Conservation (phyloP, 1,284 basidiomycete species). For the Sporisorium scitamineum region DNA sequence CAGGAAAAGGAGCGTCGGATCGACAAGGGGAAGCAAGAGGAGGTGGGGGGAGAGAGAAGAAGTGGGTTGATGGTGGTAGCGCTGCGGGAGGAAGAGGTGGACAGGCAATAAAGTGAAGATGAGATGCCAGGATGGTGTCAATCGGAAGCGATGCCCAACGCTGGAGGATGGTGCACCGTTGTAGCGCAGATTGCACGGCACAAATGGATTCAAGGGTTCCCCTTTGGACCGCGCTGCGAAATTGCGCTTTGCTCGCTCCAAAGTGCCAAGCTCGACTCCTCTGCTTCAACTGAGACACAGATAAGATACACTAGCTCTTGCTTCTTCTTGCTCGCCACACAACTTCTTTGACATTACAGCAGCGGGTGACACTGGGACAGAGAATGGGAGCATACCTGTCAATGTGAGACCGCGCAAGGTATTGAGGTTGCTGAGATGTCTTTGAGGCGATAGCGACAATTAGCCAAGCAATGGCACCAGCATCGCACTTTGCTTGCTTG, state of each 20-base stretch:
- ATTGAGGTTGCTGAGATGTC: background rate
- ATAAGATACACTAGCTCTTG: background rate
- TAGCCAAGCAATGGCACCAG: conserved; percentile 11
- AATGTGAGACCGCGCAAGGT: background rate
- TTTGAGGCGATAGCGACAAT: background rate
- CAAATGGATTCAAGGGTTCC: background rate
- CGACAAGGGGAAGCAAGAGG: background rate
- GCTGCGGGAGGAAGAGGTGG: background rate
- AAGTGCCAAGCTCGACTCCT: background rate
- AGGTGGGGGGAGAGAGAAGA: background rate
- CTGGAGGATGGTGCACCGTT: no score
- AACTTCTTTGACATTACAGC: no score
- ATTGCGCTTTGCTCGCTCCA: background rate
- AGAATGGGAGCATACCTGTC: no score
- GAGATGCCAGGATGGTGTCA: background rate
- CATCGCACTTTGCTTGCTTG: conserved; percentile 5
- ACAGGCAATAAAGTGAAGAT: background rate
- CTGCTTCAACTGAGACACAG: background rate
- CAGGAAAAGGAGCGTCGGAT: background rate
- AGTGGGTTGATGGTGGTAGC: background rate
- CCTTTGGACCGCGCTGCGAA: background rate
- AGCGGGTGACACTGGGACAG: no score
- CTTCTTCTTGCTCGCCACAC: background rate
- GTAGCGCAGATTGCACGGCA: background rate
- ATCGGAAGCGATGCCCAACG: no score